Evolutionary conservation across 2,329 filamentous ascomycete species (phyloP).

Genomic region (Epichloe scottii): DNA sequence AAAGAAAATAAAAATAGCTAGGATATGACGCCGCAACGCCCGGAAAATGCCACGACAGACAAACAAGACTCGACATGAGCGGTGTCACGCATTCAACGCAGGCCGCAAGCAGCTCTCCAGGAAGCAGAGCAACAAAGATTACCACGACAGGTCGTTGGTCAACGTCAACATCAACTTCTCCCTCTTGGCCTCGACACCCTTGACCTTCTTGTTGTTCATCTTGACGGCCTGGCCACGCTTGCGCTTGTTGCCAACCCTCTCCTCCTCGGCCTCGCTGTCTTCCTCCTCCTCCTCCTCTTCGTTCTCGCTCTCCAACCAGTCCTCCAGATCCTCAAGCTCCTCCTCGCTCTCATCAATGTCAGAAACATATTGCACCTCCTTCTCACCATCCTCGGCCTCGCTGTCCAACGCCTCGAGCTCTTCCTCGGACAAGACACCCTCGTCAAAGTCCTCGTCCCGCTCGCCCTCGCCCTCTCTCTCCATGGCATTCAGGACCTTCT

Average conservation of each 20-base stretch:
- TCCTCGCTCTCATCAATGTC: conserved; percentile 79
- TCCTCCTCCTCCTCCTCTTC: conserved; percentile 46
- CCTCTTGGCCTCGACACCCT: conserved; percentile 63
- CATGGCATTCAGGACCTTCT: conserved; percentile 84
- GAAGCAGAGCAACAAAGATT: conserved; percentile 4
- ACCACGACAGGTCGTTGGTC: conserved; percentile 32
- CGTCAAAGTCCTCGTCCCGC: conserved; percentile 77
- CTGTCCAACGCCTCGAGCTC: conserved; percentile 59
- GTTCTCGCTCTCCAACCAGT: conserved; percentile 73
- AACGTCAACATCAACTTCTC: conserved; percentile 28
- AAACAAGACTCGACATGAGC: no score
- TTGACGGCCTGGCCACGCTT: conserved; percentile 37
- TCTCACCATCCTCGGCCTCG: conserved; percentile 59
- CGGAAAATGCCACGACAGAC: background rate
- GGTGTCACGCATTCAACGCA: no score
- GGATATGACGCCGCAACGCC: background rate
- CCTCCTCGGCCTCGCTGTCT: conserved; percentile 43
- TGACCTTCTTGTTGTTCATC: conserved; percentile 31
- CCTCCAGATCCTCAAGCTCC: conserved; percentile 69
- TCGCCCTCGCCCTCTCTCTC: conserved; percentile 76
- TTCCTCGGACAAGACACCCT: conserved; percentile 70
- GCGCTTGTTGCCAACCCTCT: conserved; percentile 43
- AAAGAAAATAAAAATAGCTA: no score
- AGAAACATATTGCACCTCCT: conserved; percentile 82
- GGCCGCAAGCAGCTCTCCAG: no score